Evolutionary conservation across 2,329 filamentous ascomycete genomes (phyloP).

Genomic region (Botrytis cinerea): DNA sequence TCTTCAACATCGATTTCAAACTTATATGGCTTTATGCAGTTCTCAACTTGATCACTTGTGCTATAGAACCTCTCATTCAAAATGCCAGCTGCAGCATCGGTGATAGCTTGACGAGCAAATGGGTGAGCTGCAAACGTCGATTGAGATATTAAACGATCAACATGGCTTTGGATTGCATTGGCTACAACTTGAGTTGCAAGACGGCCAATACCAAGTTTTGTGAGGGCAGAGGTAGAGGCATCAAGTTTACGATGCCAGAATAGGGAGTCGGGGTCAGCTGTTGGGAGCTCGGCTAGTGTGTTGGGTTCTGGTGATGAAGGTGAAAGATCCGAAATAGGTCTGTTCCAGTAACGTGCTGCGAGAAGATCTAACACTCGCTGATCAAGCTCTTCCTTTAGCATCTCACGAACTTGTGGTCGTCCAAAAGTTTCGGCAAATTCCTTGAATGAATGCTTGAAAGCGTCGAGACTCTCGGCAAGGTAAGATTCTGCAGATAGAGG

Average conservation of each 20-base stretch:
- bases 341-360: conserved; percentile 96
- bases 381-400: conserved; percentile 90
- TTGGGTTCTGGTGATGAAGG: conserved; percentile 67
- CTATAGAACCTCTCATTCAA: conserved; percentile 94
- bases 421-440: conserved; percentile 89
- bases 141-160: conserved; percentile 74
- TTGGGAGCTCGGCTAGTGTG: conserved; percentile 75
- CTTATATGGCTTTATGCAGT: conserved; percentile 98
- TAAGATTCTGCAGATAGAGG: conserved; percentile 95
- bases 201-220: conserved; percentile 90
- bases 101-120: conserved; percentile 89
- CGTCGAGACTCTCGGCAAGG: conserved; percentile 89
- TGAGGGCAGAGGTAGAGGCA: conserved; percentile 84
- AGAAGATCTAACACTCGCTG: conserved; percentile 92
- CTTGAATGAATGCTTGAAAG: conserved; percentile 98
- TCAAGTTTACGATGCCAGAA: conserved; percentile 97
- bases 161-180: conserved; percentile 78
- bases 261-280: conserved; percentile 78
- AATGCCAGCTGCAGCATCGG: conserved; percentile 84
- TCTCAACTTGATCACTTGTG: conserved; percentile 96
- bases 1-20: conserved; percentile 96
- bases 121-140: conserved; percentile 90
- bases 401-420: conserved; percentile 80
- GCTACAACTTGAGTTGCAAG: conserved; percentile 91
- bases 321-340: conserved; percentile 82